Evolutionary conservation across 2,329 filamentous ascomycete genomes (phyloP), one percentile per base, ranked within the genome.

Genomic region (Xylariaceae sp.): DNA sequence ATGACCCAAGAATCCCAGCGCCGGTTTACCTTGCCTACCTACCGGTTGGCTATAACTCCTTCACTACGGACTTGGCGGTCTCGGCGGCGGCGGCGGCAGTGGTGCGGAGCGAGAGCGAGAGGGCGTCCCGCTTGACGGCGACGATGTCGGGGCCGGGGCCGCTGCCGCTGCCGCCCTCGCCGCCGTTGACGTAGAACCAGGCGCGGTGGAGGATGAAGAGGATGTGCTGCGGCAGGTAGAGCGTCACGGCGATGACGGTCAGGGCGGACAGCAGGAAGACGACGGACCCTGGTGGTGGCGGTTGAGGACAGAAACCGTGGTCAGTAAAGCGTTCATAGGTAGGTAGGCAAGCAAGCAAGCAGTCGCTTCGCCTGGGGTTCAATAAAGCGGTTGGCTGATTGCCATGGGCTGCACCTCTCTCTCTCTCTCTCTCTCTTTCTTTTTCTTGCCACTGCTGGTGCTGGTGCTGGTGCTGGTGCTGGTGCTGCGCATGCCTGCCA

Each of bases 161-260:
- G 36, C 26, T 16, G 30, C 29, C 30, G 26, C 42, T 38, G 36
- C 43, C 45, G 38, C 36, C 35, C 28, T 77, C 72, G 55, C 94
- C 88, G 47, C 92, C 92, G 45, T 81, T 80, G 60, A 87, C 85
- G 70, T 98, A 98, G 70, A 95, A 98, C 76, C 86, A 94, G 34
- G 87, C 80, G 56, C 90, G 83, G 56, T 79, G 77, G 54, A 81
- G 75, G 50, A 98, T 80, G 56, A 86, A 82, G 52, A 77, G 72
- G 52, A 96, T 67, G 65, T 96, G 90, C 53, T 93, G 83, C 9
- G 92, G 92, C 13, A 98, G 84, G 69, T 98, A 98, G 45, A 96
- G 78, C 44, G 85, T 82, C 33, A 80, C 80, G 47, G 88, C 92
- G 55, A 93, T 88, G 51, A 85, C 72, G 52, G 92, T 79, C 64